phyloP scores from a whole-genome alignment of 2,329 filamentous ascomycete genomes.

The Fulvia fulva region DNA sequence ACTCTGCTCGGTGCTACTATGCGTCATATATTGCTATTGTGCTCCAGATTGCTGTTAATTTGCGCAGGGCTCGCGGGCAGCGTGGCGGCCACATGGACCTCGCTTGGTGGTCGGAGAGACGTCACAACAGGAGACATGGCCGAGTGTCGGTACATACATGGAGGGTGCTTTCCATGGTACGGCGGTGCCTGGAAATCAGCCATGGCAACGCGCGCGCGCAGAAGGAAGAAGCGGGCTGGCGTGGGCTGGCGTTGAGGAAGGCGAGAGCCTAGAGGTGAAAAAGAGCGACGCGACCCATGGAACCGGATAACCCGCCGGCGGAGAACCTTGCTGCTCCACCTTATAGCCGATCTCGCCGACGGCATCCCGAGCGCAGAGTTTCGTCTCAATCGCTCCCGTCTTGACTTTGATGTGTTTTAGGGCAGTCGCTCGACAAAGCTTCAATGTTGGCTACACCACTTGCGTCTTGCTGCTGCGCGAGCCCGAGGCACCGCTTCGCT shows the following conservation, averaged over 20 bases:
- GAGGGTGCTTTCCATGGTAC: background rate
- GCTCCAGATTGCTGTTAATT: background rate
- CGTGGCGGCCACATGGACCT: background rate
- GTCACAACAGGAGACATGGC: background rate
- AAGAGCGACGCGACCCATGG: background rate
- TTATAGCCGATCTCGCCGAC: background rate
- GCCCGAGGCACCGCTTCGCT: background rate
- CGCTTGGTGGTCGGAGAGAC: background rate
- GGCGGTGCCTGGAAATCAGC: background rate
- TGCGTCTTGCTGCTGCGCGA: background rate
- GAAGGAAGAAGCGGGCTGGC: background rate
- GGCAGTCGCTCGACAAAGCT: no score
- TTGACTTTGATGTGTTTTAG: no score
- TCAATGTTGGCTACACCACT: no score
- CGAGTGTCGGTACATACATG: background rate
- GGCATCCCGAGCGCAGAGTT: background rate
- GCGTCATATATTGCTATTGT: background rate
- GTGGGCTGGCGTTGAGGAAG: background rate
- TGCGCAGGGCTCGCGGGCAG: background rate
- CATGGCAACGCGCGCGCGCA: background rate
- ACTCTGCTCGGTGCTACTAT: background rate
- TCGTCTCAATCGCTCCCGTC: background rate
- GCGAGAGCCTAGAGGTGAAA: background rate
- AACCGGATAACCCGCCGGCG: background rate
- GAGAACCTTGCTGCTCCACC: background rate